Conservation (phyloP, 352 stramenopile genomes). For the Phytophthora agathidicida region DNA sequence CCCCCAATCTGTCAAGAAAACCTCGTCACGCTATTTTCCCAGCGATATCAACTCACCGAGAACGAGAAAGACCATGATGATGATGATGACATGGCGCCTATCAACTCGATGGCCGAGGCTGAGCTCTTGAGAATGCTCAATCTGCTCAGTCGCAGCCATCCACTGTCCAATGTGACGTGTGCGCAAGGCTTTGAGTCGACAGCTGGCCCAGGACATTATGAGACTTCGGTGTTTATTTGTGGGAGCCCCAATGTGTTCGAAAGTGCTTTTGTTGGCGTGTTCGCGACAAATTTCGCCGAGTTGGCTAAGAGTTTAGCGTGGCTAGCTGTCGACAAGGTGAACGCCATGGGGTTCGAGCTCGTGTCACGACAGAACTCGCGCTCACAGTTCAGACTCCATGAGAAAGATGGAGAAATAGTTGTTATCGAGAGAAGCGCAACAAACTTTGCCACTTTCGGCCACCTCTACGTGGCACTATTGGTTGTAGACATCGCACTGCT, state of each 20-base stretch:
- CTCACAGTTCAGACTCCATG: conserved; percentile 35
- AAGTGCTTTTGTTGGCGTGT: conserved; percentile 46
- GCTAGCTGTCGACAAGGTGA: conserved; percentile 53
- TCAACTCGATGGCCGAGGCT: conserved; percentile 54
- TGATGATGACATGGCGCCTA: conserved; percentile 31
- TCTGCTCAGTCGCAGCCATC: conserved; percentile 52
- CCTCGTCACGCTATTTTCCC: conserved; percentile 52
- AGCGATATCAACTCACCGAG: conserved; percentile 50
- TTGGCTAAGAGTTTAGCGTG: conserved; percentile 46
- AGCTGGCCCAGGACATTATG: conserved; percentile 27
- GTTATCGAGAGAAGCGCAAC: conserved; percentile 33
- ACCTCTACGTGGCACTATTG: conserved; percentile 57
- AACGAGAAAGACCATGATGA: conserved; percentile 17
- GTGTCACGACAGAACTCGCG: conserved; percentile 52
- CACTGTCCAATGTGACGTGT: conserved; percentile 44
- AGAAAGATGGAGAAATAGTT: conserved; percentile 19
- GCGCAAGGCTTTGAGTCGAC: conserved; percentile 51
- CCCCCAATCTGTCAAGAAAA: conserved; percentile 64
- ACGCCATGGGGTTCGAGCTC: conserved; percentile 61
- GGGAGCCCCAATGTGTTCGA: conserved; percentile 48
- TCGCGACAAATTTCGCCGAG: conserved; percentile 37
- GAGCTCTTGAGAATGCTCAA: conserved; percentile 56
- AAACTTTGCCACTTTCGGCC: conserved; percentile 65
- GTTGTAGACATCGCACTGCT: conserved; percentile 47
- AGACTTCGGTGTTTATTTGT: conserved; percentile 42